Conservation (phyloP, 2,329 filamentous ascomycete species). For the Sporothrix dimorphospora region DNA sequence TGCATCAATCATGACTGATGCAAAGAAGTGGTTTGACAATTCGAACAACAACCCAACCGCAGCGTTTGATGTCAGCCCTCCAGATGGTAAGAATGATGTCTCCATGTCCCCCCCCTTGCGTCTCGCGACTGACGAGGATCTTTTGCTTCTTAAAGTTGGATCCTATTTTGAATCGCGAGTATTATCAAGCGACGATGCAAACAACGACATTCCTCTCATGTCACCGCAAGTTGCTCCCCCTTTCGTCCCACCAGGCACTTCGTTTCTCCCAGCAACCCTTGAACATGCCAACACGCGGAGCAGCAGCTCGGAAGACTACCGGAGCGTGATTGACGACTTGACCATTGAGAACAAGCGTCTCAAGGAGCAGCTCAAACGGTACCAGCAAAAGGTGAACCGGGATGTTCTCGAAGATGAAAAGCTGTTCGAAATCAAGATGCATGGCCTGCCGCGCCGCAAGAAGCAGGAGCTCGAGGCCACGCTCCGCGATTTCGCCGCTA, state of each 20-base stretch:
- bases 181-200: constrained; percentile 51
- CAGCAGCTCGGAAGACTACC: constrained; percentile 73
- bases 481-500: constrained; percentile 70
- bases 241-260: not conserved
- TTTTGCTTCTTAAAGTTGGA: not conserved
- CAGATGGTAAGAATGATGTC: constrained; percentile 49
- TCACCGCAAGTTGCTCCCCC: constrained; percentile 29
- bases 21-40: constrained; percentile 58
- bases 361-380: constrained; percentile 71
- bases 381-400: constrained; percentile 65
- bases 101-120: not conserved
- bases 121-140: not conserved
- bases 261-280: constrained; percentile 26
- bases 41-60: constrained; percentile 55
- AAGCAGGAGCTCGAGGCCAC: constrained; percentile 76
- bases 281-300: constrained; percentile 45
- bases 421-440: constrained; percentile 80
- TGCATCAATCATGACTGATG: constrained; percentile 53
- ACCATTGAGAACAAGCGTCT: constrained; percentile 82
- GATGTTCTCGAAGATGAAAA: constrained; percentile 73
- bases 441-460: constrained; percentile 71
- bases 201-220: constrained; percentile 36
- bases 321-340: constrained; percentile 84
- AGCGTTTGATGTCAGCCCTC: constrained; percentile 47
- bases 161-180: constrained; percentile 57